These are phyloP conservation scores for Fusarium subglutinans DNA, from an alignment of 2,329 filamentous ascomycete species.

Conservation along the genomic window DNA sequence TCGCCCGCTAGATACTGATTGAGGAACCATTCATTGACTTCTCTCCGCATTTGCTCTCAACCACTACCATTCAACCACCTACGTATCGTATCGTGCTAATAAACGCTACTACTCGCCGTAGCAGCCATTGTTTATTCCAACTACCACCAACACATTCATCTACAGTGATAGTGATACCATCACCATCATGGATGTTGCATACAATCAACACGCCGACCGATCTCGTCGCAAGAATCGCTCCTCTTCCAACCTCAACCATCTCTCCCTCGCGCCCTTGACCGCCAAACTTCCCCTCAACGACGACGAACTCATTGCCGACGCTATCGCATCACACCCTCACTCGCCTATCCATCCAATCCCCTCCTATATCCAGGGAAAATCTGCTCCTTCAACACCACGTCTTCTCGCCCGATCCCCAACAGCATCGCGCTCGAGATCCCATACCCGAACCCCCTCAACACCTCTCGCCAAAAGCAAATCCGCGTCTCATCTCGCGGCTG, in stretches of 20 bases:
- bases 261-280: conserved; percentile 71
- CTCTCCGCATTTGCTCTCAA: conserved; percentile 31
- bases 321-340: conserved; percentile 26
- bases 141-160: background rate
- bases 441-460: conserved; percentile 53
- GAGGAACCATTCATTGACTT: conserved; percentile 21
- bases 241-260: conserved; percentile 66
- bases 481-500: conserved; percentile 60
- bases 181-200: conserved; percentile 64
- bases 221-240: conserved; percentile 68
- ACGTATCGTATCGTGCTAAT: conserved; percentile 1
- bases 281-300: conserved; percentile 68
- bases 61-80: background rate
- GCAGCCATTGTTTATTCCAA: background rate
- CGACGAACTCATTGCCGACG: conserved; percentile 56
- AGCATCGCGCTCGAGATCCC: conserved; percentile 57
- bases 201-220: conserved; percentile 67
- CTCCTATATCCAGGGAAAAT: conserved; percentile 70
- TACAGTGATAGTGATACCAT: background rate
- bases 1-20: conserved; percentile 22
- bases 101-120: background rate
- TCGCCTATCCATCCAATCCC: conserved; percentile 44
- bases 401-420: conserved; percentile 68
- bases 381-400: conserved; percentile 71
- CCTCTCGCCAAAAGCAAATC: conserved; percentile 71